Evolutionary conservation across 2,329 filamentous ascomycete species (phyloP).

Genomic region (Monilinia fructigena): DNA sequence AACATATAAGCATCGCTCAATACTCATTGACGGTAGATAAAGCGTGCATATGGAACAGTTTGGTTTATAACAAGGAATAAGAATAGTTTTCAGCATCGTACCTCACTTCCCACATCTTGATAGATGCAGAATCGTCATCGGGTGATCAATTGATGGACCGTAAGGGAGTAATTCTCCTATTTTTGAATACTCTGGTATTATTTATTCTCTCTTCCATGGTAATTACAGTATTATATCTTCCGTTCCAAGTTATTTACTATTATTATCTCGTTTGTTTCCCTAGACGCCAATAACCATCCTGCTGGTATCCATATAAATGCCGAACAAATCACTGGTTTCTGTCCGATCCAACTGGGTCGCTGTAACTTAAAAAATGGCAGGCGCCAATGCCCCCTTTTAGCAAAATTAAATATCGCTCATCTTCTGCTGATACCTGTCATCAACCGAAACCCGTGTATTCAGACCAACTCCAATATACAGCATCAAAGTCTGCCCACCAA

Average conservation of each 20-base stretch:
- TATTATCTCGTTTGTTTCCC: not conserved
- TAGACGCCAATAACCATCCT: not conserved
- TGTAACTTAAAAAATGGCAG: not conserved
- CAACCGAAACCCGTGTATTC: not conserved
- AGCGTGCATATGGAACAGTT: not conserved
- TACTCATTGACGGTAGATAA: not conserved
- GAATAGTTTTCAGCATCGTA: not conserved
- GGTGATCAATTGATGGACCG: not conserved
- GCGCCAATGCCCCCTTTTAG: not conserved
- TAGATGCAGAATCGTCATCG: not conserved
- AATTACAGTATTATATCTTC: slow-evolving; percentile 1
- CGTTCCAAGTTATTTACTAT: not conserved
- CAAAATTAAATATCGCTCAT: not conserved
- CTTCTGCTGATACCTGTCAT: not conserved
- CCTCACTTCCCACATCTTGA: not conserved
- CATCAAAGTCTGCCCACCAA: not conserved
- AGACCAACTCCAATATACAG: slow-evolving; percentile 7
- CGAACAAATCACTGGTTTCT: not conserved
- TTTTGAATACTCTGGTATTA: not conserved
- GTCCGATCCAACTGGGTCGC: not conserved
- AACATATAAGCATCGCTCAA: slow-evolving; percentile 2
- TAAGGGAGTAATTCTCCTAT: no score
- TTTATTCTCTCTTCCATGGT: not conserved
- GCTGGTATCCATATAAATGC: not conserved
- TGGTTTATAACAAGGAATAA: not conserved